Evolutionary conservation across 768 basidiomycete genomes (phyloP).

Genomic region (button mushroom (Agaricus bisporus)): DNA sequence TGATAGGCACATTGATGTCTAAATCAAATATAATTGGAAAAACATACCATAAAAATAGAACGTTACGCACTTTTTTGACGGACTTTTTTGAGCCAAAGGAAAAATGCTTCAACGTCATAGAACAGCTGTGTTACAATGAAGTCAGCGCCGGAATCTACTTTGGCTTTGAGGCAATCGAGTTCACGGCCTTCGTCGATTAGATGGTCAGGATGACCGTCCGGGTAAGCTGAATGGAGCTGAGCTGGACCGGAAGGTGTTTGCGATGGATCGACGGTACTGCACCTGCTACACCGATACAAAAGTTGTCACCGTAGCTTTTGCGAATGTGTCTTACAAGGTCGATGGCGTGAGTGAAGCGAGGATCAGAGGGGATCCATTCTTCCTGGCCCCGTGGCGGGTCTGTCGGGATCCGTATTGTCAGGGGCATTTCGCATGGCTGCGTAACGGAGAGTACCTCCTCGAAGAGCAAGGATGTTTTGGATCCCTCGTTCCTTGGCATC

Average conservation of each 20-base stretch:
- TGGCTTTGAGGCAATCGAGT: conserved; percentile 69
- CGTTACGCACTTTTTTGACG: conserved; percentile 56
- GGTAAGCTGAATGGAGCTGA: conserved; percentile 57
- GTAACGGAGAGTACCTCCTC: conserved; percentile 61
- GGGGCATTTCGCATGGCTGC: neutral
- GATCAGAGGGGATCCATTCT: conserved; percentile 84
- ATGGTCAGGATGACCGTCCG: conserved; percentile 78
- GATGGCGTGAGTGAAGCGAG: conserved; percentile 74
- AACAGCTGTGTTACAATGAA: conserved; percentile 96
- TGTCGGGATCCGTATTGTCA: conserved; percentile 21
- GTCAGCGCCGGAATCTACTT: conserved; percentile 92
- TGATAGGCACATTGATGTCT: conserved; percentile 89
- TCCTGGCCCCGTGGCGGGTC: conserved; percentile 94
- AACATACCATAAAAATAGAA: neutral
- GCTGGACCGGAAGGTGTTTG: neutral
- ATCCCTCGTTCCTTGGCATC: conserved; percentile 78
- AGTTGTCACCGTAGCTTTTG: conserved; percentile 48
- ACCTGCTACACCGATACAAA: conserved; percentile 96
- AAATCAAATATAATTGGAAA: neutral
- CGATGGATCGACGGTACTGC: neutral
- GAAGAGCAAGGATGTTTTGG: conserved; percentile 83
- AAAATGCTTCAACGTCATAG: conserved; percentile 88
- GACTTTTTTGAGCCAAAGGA: conserved; percentile 71
- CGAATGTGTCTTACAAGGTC: conserved; percentile 94
- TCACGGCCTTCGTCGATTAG: conserved; percentile 52